Evolutionary conservation across 1,284 basidiomycete species (phyloP).

Genomic region (Ustilago lituana): DNA sequence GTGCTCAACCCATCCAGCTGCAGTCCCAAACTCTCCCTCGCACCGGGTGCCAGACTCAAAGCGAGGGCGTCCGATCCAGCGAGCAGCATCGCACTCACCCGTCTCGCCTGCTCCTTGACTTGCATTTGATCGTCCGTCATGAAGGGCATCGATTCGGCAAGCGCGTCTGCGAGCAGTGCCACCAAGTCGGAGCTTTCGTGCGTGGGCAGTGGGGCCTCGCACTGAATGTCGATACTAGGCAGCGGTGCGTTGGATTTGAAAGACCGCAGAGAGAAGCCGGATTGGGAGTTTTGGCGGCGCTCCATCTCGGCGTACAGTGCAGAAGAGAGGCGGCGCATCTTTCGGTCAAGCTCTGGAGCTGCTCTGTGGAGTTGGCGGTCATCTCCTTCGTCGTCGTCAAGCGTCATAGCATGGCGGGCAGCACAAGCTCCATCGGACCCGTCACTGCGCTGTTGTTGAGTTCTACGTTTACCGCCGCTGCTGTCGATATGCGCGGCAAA

Average conservation of each 20-base stretch:
- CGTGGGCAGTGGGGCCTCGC: background rate
- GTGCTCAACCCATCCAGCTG: slow-evolving; percentile 40
- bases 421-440: background rate
- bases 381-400: background rate
- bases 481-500: slow-evolving; percentile 32
- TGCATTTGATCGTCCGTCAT: slow-evolving; percentile 6
- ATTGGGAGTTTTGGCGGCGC: slow-evolving; percentile 23
- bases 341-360: slow-evolving; percentile 20
- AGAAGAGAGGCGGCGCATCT: slow-evolving; percentile 32
- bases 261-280: slow-evolving; percentile 25
- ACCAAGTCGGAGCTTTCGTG: slow-evolving; percentile 20
- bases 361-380: background rate
- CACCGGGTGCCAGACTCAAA: slow-evolving; percentile 41
- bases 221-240: slow-evolving; percentile 8
- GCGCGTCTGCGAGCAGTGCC: slow-evolving; percentile 35
- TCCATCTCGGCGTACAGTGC: slow-evolving; percentile 47
- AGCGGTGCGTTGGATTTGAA: slow-evolving; percentile 4
- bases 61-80: slow-evolving; percentile 47
- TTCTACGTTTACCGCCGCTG: slow-evolving; percentile 1
- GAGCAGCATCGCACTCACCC: slow-evolving; percentile 46
- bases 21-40: slow-evolving; percentile 33
- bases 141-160: slow-evolving; percentile 39
- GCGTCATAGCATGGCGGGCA: too few species aligned
- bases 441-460: slow-evolving; percentile 8
- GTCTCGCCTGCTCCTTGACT: slow-evolving; percentile 28